phyloP scores from a whole-genome alignment of 306 rosid species.

The Cicer bijugum region DNA sequence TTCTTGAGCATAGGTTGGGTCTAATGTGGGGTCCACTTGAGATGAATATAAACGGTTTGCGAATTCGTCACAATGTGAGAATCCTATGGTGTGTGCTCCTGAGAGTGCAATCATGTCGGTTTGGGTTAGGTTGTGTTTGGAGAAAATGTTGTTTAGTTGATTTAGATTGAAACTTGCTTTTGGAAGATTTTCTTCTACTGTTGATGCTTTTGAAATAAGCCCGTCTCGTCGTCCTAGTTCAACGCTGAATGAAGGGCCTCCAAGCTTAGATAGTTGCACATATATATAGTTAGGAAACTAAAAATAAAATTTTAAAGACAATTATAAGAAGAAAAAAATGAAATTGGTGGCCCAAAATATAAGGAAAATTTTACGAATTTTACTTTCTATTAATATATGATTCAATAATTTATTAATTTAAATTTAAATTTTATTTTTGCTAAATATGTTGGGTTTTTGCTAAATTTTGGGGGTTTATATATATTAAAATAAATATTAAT shows the following conservation, averaged over 20 bases:
- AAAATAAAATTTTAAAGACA: too few relatives aligned
- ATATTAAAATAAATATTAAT: too few relatives aligned
- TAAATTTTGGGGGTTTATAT: too few relatives aligned
- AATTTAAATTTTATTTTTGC: too few relatives aligned
- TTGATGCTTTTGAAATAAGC: conserved; percentile 59
- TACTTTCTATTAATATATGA: too few relatives aligned
- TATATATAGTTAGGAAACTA: too few relatives aligned
- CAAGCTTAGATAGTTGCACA: conserved; percentile 49
- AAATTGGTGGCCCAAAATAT: too few relatives aligned
- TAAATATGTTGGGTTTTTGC: too few relatives aligned
- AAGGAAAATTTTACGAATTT: too few relatives aligned
- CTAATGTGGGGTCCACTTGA: conserved; percentile 62
- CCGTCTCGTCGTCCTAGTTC: conserved; percentile 88
- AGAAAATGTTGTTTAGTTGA: conserved; percentile 59
- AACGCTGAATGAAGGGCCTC: conserved; percentile 73
- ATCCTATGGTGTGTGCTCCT: conserved; percentile 81
- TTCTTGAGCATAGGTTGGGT: conserved; percentile 53
- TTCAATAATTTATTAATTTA: too few relatives aligned
- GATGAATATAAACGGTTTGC: conserved; percentile 61
- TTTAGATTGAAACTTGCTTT: conserved; percentile 56
- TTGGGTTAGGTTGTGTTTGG: conserved; percentile 55
- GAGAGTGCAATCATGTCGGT: conserved; percentile 78
- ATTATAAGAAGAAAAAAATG: too few relatives aligned
- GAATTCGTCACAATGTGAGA: conserved; percentile 72
- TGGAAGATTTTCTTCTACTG: conserved; percentile 64